Conservation (phyloP, 495 filamentous ascomycete genomes). For the Hapsidospora chrysogenum region DNA sequence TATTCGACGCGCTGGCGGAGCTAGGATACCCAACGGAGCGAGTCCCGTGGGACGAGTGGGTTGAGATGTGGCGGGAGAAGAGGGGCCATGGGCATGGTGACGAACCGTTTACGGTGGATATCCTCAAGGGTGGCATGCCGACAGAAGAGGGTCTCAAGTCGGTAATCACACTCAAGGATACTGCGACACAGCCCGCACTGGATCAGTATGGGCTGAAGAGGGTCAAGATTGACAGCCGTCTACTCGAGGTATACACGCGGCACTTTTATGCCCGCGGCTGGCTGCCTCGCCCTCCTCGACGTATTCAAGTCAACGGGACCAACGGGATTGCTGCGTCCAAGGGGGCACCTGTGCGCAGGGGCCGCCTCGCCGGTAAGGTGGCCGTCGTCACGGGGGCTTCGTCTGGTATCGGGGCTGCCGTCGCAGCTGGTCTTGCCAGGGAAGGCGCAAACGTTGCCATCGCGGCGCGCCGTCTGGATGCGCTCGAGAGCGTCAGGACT, state of each 20-base stretch:
- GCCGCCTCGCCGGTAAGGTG: conserved; percentile 34
- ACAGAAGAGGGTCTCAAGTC: conserved; percentile 35
- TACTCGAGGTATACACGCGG: conserved; percentile 48
- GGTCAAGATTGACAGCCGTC: conserved; percentile 38
- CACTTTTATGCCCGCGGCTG: conserved; percentile 57
- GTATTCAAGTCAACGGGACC: conserved; percentile 18
- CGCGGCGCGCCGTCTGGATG: conserved; percentile 42
- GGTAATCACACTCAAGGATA: conserved; percentile 45
- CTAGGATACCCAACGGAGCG: conserved; percentile 47
- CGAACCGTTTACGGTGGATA: conserved; percentile 12
- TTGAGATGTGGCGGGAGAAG: conserved; percentile 42
- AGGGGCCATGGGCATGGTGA: conserved; percentile 37
- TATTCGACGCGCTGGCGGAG: conserved; percentile 38
- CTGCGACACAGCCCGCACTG: conserved; percentile 36
- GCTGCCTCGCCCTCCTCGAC: conserved; percentile 36
- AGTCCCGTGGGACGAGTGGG: conserved; percentile 46
- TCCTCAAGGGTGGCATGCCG: conserved; percentile 46
- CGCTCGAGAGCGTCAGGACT: conserved; percentile 37
- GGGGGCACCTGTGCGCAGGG: conserved; percentile 15
- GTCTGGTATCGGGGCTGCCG: conserved; percentile 36
- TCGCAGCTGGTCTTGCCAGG: conserved; percentile 20
- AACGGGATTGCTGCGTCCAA: conserved; percentile 6
- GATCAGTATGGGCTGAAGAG: conserved; percentile 29
- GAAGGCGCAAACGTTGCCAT: conserved; percentile 46
- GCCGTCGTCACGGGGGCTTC: conserved; percentile 38